A percentile compares a stretch with the other conserved stretches of the same genome.
These are phyloP conservation scores for Lactarius akahatsu DNA, from an alignment of 768 basidiomycete genomes.

Conservation along the genomic window DNA sequence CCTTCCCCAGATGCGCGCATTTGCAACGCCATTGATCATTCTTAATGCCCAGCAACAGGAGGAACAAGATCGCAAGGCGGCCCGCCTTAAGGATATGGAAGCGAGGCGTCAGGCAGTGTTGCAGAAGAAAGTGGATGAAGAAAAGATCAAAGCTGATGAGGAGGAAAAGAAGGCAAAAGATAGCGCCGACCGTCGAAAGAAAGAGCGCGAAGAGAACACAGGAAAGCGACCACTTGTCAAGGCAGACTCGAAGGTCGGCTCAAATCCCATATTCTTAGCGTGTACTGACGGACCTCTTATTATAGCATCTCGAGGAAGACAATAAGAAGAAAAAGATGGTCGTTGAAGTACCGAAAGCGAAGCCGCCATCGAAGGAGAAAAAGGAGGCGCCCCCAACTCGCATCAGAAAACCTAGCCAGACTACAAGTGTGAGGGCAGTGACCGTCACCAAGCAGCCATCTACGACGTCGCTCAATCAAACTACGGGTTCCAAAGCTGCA, in stretches of 20 bases:
- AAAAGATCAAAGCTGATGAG: slow-evolving; percentile 58
- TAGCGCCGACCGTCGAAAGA: slow-evolving; percentile 74
- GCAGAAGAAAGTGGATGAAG: slow-evolving; percentile 79
- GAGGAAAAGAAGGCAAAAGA: slow-evolving; percentile 73
- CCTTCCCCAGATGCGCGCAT: slow-evolving; percentile 11
- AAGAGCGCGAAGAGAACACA: slow-evolving; percentile 75
- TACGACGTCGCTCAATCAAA: slow-evolving; percentile 12
- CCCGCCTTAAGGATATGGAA: slow-evolving; percentile 79
- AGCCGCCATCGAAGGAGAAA: slow-evolving; percentile 55
- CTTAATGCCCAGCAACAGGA: slow-evolving; percentile 72
- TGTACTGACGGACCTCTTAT: neutral
- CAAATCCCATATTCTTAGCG: neutral
- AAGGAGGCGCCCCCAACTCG: slow-evolving; percentile 36
- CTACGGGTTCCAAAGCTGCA: slow-evolving; percentile 27
- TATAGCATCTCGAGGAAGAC: slow-evolving; percentile 59
- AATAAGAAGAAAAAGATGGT: slow-evolving; percentile 65
- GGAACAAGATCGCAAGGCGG: slow-evolving; percentile 75
- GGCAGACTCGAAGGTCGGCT: slow-evolving; percentile 56
- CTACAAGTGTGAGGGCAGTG: slow-evolving; percentile 32
- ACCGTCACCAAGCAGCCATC: slow-evolving; percentile 26
- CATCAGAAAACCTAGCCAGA: slow-evolving; percentile 34
- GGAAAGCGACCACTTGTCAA: slow-evolving; percentile 64
- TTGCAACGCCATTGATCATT: slow-evolving; percentile 6
- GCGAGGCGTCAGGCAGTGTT: slow-evolving; percentile 66
- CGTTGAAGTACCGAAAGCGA: slow-evolving; percentile 45